These are phyloP conservation scores for Lathyrus aphaca DNA, from an alignment of 306 rosid species.

Conservation along the genomic window DNA sequence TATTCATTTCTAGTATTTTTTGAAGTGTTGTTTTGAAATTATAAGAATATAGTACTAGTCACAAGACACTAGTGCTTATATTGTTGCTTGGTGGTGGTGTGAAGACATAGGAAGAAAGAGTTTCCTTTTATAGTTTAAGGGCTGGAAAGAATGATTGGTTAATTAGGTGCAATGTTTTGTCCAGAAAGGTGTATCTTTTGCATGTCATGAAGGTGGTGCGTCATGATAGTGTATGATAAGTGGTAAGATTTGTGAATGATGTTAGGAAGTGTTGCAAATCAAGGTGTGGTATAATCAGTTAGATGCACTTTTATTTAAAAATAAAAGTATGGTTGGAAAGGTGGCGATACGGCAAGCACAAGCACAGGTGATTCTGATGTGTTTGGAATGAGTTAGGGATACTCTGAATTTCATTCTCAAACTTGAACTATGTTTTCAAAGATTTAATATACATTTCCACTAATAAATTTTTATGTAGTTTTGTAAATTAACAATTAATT, in stretches of 20 bases:
- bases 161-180: slow-evolving; percentile 31
- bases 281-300: too few relatives aligned
- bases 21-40: neutral
- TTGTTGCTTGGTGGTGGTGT: slow-evolving; percentile 8
- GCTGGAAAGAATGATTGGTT: slow-evolving; percentile 1
- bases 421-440: too few relatives aligned
- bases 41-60: neutral
- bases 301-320: slow-evolving; percentile 23
- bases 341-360: neutral
- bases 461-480: too few relatives aligned
- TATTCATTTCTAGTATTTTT: slow-evolving; percentile 27
- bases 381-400: too few relatives aligned
- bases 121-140: slow-evolving; percentile 34
- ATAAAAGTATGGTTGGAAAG: slow-evolving; percentile 6
- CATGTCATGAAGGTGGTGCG: slow-evolving; percentile 44
- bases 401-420: too few relatives aligned
- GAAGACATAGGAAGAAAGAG: slow-evolving; percentile 31
- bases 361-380: neutral
- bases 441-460: too few relatives aligned
- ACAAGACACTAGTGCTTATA: neutral
- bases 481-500: too few relatives aligned
- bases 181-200: slow-evolving; percentile 19
- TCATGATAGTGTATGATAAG: neutral
- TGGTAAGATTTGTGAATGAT: slow-evolving; percentile 24
- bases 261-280: neutral